Base-by-base conservation (phyloP, 2,329 filamentous ascomycete genomes). In the Sporothrix sp. region DNA sequence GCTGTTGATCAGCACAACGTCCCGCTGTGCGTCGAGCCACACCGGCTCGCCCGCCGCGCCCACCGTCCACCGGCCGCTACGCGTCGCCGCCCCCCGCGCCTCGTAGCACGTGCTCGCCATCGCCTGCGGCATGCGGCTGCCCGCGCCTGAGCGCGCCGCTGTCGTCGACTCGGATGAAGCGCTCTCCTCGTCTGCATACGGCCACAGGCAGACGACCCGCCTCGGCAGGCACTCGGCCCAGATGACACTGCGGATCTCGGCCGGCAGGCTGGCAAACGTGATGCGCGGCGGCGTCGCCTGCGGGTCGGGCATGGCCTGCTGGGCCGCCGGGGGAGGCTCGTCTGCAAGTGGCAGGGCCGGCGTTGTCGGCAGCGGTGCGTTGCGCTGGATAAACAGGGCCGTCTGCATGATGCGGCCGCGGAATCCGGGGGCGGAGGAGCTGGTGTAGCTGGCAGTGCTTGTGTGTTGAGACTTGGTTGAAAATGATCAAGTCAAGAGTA, bases 1-100 rank as follows among this genome's bases (percentile, higher is more conserved):
- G 30, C 39, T 47, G 37, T 53, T 53, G 11, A 56, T 37, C 18
- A 56, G 13, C 2, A 56, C 20, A 4, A 45, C 50, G 33, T 56
- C 54, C 23, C 46, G 49, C 18, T 5, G 0, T 11, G 46, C 33
- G 40, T 56, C 42, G 33, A 54, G 48, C 48, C 48, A 56, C 3
- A 53, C 42, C 8, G 39, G 44, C 33, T 16, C 6, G 36, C 44
- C 44, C 25, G 25, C 28, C 21, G 51, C 48, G 20, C 51, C 51
- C 7, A 14, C 16, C 10, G 11, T 46, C 53, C 54, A 54, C 13
- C 45, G 10, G 14, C 54, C 54, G 13, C 3, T 16, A 13, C 38
- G 14, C 20, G 25, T 18, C 6, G 37, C 48, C 4, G 35, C 32
- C 9, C n/a, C 23, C 3, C 52, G 46, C 5, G 51, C 35, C n/a